Evolutionary conservation across 2,329 filamentous ascomycete genomes (phyloP).

Genomic region (Penicillium sp.): DNA sequence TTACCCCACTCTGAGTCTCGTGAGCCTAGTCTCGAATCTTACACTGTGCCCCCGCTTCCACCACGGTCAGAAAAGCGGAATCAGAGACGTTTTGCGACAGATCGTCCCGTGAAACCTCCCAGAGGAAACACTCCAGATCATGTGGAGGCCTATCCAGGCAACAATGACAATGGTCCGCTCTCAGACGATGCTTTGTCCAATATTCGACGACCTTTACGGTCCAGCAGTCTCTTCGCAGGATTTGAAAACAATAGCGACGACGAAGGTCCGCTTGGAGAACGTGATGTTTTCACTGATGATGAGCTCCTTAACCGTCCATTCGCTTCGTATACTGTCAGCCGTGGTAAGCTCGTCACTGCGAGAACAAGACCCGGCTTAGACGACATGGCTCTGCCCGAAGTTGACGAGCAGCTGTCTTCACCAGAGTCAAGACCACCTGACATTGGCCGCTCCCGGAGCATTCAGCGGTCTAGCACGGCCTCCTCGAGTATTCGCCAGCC

Average conservation of each 20-base stretch:
- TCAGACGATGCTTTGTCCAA: constrained; percentile 58
- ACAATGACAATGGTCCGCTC: constrained; percentile 76
- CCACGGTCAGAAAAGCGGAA: constrained; percentile 35
- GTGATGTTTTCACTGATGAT: constrained; percentile 45
- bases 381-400: constrained; percentile 35
- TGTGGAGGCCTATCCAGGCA: constrained; percentile 70
- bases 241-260: constrained; percentile 69
- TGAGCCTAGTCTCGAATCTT: constrained; percentile 35
- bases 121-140: constrained; percentile 40
- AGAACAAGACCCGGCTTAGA: constrained; percentile 34
- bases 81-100: constrained; percentile 33
- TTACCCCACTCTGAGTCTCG: constrained; percentile 34
- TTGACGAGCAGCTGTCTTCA: constrained; percentile 39
- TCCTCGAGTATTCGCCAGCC: constrained; percentile 47
- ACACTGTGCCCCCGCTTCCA: constrained; percentile 33
- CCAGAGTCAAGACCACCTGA: constrained; percentile 30
- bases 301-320: constrained; percentile 48
- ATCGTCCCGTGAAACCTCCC: constrained; percentile 34
- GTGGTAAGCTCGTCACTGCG: constrained; percentile 44
- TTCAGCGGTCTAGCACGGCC: constrained; percentile 40
- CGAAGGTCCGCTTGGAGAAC: constrained; percentile 27
- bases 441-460: constrained; percentile 17
- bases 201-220: constrained; percentile 68
- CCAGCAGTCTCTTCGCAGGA: constrained; percentile 82
- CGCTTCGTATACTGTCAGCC: constrained; percentile 43